Base-by-base conservation (phyloP, 495 filamentous ascomycete genomes). In the Penicillium chermesinum region DNA sequence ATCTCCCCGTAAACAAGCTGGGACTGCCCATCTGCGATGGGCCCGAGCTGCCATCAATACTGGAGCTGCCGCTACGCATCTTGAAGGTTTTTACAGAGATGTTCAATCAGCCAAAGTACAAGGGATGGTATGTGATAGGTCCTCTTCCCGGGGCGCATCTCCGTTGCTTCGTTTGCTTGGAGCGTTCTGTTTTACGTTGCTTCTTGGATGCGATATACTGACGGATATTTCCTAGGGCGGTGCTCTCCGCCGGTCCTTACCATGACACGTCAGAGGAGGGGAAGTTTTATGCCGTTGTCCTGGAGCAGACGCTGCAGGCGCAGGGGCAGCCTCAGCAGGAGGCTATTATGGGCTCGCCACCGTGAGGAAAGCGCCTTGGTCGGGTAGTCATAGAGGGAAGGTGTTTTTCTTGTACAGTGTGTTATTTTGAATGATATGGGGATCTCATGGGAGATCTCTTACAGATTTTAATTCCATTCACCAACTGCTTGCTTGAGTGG, bases 51-150 rank as follows among this genome's bases (percentile, higher is more conserved):
- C 69, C 62, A 4, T 68, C 64, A 14, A 66, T 74, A 7, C 40
- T 72, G 37, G 61, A 70, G n/a, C 38, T 74, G 40, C 70, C 70
- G 20, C 46, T 74, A 46, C 54, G 63, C 7, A 64, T 64, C 25
- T 32, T 74, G 52, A 61, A 50, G 36, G 64, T 61, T 8, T 74
- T 74, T 57, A 74, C 70, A 20, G 70, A 72, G 14, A 66, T 72
- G 46, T 74, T 74, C 22, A 74, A 74, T 59, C 61, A 62, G 44
- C 64, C 64, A 1, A 72, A 65, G 51, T 74, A 71, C 60, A 71
- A 72, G 52, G 69, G 69, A 16, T 74, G 70, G 70, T 73, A 59
- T 27, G 69, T 69, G 7, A 39, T 44, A 27, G 15, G 13, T 17
- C 18, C 7, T 6, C 18, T 37, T 50, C 44, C 16, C 38, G 43